A percentile compares a stretch with the other conserved stretches of the same genome.
Evolutionary conservation across 805 yeast genomes (phyloP).

Genomic region (Wickerhamiella galacta): DNA sequence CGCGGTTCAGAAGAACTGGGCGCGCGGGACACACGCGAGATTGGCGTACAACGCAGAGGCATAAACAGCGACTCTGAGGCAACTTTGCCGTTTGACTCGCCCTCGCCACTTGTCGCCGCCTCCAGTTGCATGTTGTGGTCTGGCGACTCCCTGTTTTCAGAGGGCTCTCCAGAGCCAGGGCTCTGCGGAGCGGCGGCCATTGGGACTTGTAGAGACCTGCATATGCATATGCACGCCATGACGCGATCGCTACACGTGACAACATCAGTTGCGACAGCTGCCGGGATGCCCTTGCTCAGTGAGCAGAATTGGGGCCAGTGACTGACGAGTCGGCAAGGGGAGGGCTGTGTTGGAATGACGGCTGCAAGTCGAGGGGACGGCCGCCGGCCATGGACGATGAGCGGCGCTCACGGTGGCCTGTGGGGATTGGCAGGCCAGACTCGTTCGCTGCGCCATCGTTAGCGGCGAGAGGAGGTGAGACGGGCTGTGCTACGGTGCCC

Average conservation of each 20-base stretch:
- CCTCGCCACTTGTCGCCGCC: too few species aligned
- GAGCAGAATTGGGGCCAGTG: neutral
- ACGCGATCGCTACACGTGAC: neutral
- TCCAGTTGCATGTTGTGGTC: too few species aligned
- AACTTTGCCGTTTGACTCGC: too few species aligned
- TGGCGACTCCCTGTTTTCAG: too few species aligned
- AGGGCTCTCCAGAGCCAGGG: neutral
- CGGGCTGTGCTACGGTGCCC: neutral
- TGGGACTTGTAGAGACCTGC: neutral
- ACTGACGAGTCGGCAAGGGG: neutral
- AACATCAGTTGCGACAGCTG: neutral
- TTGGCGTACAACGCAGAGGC: too few species aligned
- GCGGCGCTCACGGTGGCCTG: neutral
- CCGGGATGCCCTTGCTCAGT: neutral
- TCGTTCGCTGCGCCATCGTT: neutral
- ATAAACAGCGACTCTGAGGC: too few species aligned
- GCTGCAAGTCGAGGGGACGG: conserved; percentile 4
- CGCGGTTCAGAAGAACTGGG: too few species aligned
- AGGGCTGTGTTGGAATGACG: conserved; percentile 4
- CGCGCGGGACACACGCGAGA: too few species aligned
- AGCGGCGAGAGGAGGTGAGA: neutral
- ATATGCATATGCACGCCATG: neutral
- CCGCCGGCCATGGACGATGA: conserved; percentile 5
- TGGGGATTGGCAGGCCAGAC: neutral
- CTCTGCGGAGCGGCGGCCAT: neutral